Evolutionary conservation across 2,329 filamentous ascomycete species (phyloP).

Genomic region (Scedosporium apiospermum): DNA sequence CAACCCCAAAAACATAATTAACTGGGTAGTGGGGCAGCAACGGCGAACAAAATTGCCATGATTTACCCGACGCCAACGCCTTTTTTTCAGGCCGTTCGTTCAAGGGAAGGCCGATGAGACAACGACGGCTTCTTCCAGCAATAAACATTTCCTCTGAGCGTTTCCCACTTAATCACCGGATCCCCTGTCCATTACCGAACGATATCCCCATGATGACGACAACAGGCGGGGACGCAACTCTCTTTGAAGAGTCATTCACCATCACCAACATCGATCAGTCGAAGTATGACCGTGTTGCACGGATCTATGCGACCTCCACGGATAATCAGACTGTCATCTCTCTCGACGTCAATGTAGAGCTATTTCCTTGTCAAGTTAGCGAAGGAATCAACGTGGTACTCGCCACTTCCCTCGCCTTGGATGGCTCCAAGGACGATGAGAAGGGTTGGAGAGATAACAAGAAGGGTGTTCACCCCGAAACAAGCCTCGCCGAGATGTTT

Average conservation of each 20-base stretch:
- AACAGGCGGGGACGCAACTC: slow-evolving; percentile 72
- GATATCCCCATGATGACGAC: slow-evolving; percentile 28
- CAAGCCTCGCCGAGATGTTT: slow-evolving; percentile 65
- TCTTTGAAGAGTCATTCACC: slow-evolving; percentile 88
- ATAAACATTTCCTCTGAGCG: too few species aligned
- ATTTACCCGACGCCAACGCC: background rate
- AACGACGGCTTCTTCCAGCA: too few species aligned
- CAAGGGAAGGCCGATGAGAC: too few species aligned
- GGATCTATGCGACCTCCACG: slow-evolving; percentile 66
- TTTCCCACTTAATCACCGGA: too few species aligned
- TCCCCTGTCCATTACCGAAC: too few species aligned
- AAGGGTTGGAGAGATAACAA: slow-evolving; percentile 74
- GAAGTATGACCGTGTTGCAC: slow-evolving; percentile 93
- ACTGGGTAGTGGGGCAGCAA: background rate
- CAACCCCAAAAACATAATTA: too few species aligned
- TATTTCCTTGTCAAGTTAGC: slow-evolving; percentile 66
- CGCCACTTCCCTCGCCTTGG: slow-evolving; percentile 75
- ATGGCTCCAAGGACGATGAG: slow-evolving; percentile 69
- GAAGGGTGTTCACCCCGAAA: slow-evolving; percentile 42
- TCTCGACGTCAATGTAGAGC: slow-evolving; percentile 89
- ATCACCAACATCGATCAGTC: slow-evolving; percentile 69
- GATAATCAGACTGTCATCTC: slow-evolving; percentile 69
- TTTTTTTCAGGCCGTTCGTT: too few species aligned
- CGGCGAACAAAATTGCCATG: background rate
- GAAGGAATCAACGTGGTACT: slow-evolving; percentile 75